These are phyloP conservation scores for Pythium rishiriense DNA, from an alignment of 352 stramenopile species.

Conservation along the genomic window DNA sequence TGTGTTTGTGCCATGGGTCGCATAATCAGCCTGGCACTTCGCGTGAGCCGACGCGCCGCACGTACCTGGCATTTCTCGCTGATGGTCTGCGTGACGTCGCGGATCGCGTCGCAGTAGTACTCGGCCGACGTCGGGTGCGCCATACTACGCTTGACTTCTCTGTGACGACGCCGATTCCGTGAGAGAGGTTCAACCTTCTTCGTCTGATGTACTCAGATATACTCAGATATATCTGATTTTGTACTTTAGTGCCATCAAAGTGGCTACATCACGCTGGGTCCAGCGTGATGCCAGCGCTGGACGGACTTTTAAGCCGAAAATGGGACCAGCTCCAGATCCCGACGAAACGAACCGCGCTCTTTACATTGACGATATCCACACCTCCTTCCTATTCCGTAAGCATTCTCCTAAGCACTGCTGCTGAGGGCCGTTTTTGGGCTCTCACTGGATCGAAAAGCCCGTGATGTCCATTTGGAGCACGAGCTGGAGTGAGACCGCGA, in stretches of 20 bases:
- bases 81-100: conserved; percentile 67
- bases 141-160: conserved; percentile 11
- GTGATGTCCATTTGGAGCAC: conserved; percentile 26
- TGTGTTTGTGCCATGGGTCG: too few species aligned
- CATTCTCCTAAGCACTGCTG: too few species aligned
- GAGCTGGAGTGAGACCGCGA: conserved; percentile 17
- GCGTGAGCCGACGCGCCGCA: neutral
- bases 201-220: conserved; percentile 5
- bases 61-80: conserved; percentile 69
- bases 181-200: conserved; percentile 12
- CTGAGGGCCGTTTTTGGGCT: neutral
- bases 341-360: too few species aligned
- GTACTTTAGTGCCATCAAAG: neutral
- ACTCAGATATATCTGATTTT: conserved; percentile 5
- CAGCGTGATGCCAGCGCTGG: too few species aligned
- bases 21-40: too few species aligned
- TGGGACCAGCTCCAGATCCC: too few species aligned
- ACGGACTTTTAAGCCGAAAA: too few species aligned
- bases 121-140: conserved; percentile 22
- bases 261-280: conserved; percentile 9
- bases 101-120: conserved; percentile 54
- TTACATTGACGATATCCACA: too few species aligned
- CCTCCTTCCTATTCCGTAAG: too few species aligned
- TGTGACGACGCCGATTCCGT: neutral
- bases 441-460: conserved; percentile 30